Conservation (phyloP, 2,329 filamentous ascomycete genomes). For the Hysterium pulicare region DNA sequence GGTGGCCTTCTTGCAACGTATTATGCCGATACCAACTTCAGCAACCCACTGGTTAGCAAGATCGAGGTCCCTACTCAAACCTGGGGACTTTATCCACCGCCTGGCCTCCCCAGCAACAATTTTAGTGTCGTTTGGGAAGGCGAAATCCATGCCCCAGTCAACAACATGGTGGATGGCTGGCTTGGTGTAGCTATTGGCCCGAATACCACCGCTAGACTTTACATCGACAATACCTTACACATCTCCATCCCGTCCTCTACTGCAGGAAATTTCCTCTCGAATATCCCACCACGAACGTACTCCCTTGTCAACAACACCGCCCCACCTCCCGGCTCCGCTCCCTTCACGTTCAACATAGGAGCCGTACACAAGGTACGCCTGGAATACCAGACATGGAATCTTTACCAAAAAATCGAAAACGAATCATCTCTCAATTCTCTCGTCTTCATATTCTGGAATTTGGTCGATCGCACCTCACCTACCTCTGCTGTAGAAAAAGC, state of each 20-base stretch:
- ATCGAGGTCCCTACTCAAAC: constrained; percentile 41
- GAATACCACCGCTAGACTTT: constrained; percentile 41
- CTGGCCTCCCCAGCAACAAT: constrained; percentile 43
- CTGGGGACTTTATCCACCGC: constrained; percentile 46
- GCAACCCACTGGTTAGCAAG: constrained; percentile 22
- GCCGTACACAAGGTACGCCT: constrained; percentile 37
- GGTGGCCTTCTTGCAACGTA: constrained; percentile 43
- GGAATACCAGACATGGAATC: constrained; percentile 44
- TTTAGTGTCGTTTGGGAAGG: constrained; percentile 47
- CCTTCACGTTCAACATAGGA: constrained; percentile 39
- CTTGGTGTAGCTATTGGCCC: constrained; percentile 42
- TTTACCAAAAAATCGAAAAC: constrained; percentile 40
- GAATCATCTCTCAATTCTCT: constrained; percentile 42
- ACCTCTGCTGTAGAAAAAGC: constrained; percentile 32
- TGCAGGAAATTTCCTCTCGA: constrained; percentile 37
- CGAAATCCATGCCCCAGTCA: constrained; percentile 36
- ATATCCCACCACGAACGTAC: constrained; percentile 41
- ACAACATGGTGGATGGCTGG: constrained; percentile 40
- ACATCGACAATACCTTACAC: constrained; percentile 33
- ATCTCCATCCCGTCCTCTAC: constrained; percentile 22
- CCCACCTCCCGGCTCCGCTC: constrained; percentile 35
- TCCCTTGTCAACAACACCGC: constrained; percentile 35
- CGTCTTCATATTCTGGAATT: constrained; percentile 46
- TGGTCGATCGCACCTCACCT: constrained; percentile 36
- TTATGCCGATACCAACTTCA: constrained; percentile 41